These are phyloP conservation scores for Eutypa lata DNA, from an alignment of 2,329 filamentous ascomycete genomes.

Conservation along the genomic window DNA sequence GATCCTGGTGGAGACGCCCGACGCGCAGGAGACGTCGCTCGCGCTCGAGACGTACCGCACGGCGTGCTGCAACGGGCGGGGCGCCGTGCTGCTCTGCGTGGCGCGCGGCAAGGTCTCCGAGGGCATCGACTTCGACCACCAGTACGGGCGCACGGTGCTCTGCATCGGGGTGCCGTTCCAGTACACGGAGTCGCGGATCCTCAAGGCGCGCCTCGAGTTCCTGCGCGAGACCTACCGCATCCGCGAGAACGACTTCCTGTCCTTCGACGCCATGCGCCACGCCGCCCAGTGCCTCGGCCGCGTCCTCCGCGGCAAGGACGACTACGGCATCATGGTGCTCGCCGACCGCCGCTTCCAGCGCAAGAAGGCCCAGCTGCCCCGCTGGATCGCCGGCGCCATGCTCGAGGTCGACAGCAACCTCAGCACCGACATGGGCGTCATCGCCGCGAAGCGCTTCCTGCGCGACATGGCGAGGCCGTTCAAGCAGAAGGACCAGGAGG, in stretches of 20 bases:
- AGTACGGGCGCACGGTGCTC: slow-evolving; percentile 92
- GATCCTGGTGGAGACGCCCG: slow-evolving; percentile 94
- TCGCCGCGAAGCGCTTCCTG: slow-evolving; percentile 84
- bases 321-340: slow-evolving; percentile 99
- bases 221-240: slow-evolving; percentile 96
- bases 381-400: slow-evolving; percentile 92
- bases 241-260: slow-evolving; percentile 93
- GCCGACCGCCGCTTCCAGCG: slow-evolving; percentile 92
- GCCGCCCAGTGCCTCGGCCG: slow-evolving; percentile 94
- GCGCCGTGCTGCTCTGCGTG: slow-evolving; percentile 89
- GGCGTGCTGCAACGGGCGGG: slow-evolving; percentile 94
- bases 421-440: slow-evolving; percentile 92
- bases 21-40: slow-evolving; percentile 93
- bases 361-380: slow-evolving; percentile 85
- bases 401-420: slow-evolving; percentile 83
- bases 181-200: slow-evolving; percentile 94
- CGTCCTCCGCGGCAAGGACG: slow-evolving; percentile 92
- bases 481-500: slow-evolving; percentile 77
- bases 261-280: slow-evolving; percentile 99
- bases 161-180: slow-evolving; percentile 98
- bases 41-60: slow-evolving; percentile 96
- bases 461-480: slow-evolving; percentile 91
- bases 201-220: slow-evolving; percentile 94
- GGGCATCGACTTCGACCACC: slow-evolving; percentile 98
- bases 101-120: slow-evolving; percentile 96